A percentile compares a stretch with the other conserved stretches of the same genome.
Conservation (phyloP, 1,284 basidiomycete species). For the Clitocybe nebularis region DNA sequence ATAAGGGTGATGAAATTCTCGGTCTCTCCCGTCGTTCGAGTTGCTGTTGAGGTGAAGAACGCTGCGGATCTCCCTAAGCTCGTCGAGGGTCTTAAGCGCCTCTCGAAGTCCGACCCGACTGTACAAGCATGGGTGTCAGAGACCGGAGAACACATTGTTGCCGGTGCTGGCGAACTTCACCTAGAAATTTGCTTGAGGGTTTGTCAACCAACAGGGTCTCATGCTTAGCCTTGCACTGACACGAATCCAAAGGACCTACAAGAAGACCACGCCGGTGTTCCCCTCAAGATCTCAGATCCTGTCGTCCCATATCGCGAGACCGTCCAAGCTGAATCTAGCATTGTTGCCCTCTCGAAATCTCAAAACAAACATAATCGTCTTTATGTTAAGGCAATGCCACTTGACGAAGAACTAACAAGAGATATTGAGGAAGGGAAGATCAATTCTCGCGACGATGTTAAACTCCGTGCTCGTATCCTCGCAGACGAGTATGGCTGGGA, state of each 20-base stretch:
- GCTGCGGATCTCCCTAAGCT: constrained; percentile 98
- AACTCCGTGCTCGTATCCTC: constrained; percentile 90
- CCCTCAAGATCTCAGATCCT: constrained; percentile 98
- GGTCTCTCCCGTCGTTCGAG: constrained; percentile 98
- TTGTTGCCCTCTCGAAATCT: constrained; percentile 97
- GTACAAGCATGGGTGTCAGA: constrained; percentile 95
- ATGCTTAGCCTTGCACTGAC: no score
- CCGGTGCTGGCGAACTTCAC: constrained; percentile 98
- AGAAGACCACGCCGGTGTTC: constrained; percentile 99
- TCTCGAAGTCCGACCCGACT: constrained; percentile 99
- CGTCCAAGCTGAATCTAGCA: constrained; percentile 93
- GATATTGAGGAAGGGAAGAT: constrained; percentile 91
- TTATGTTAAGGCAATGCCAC: constrained; percentile 88
- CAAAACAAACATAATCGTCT: constrained; percentile 99
- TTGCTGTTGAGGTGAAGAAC: constrained; percentile 99
- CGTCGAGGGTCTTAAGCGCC: constrained; percentile 99
- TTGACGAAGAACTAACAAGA: constrained; percentile 91
- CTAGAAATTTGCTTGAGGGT: constrained; percentile 99
- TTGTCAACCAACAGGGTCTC: constrained; percentile 13
- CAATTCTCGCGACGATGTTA: constrained; percentile 95
- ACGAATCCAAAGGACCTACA: constrained; percentile 99
- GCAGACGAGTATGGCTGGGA: constrained; percentile 99
- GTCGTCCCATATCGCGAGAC: constrained; percentile 99
- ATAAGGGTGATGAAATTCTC: constrained; percentile 99
- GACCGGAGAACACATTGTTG: constrained; percentile 97